Evolutionary conservation across 139 green algal genomes (phyloP), one percentile per base, ranked within the genome.

Genomic region (Nannochloris sp.): DNA sequence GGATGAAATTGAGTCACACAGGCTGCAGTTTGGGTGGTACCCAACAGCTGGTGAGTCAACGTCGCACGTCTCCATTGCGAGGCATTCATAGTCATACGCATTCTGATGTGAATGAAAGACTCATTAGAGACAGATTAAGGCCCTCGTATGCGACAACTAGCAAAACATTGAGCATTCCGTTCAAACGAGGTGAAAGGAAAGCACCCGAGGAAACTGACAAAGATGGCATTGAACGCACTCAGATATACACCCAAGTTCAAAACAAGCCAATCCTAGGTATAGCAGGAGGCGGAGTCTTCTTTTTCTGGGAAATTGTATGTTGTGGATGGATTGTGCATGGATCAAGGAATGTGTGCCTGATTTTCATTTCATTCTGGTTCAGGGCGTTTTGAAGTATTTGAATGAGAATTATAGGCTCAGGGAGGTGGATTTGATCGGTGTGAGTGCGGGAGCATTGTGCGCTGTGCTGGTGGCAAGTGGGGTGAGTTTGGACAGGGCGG

Each of bases 401-500:
- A 25, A 57, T 23, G 24, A 66, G 14, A 57, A 81, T 18, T 82
- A 69, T 66, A 64, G 74, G 37, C 49, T 83, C 24, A 50, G 5
- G 23, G 44, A 49, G 8, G 57, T 75, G 34, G 44, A 73, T 27
- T 56, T 82, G 48, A 40, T 68, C 4, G 76, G 76, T 12, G 76
- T 69, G 0, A 72, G 58, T 37, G 76, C 76, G 6, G 76, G 76
- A 4, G 76, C 56, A 37, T 66, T 83, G 0, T 49, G 66, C 18
- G 66, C 55, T 53, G 72, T 64, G 1, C 50, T 83, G 14, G 68
- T 70, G 11, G 64, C 64, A 16, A 82, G 74, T 66, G 66, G 68
- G 44, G 74, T 83, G 5, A 61, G 78, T 31, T 15, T 54, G 12
- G 69, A 81, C 18, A 59, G 61, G 19, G 75, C 81, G 12, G 48